phyloP scores from a whole-genome alignment of 768 basidiomycete genomes.

The Ephemerocybe angulata region DNA sequence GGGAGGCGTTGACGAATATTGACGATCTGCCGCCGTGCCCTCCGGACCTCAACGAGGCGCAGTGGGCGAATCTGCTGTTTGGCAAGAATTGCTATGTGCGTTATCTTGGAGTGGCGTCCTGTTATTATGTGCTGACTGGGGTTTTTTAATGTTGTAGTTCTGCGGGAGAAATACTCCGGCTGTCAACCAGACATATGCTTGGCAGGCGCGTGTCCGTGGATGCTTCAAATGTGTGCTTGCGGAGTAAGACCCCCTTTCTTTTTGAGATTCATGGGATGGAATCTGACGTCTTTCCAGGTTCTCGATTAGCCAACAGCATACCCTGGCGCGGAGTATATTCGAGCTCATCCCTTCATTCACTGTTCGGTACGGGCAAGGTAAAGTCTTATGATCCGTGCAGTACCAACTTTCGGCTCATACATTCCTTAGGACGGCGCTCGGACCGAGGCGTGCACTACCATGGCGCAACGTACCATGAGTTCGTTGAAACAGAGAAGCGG shows the following conservation, averaged over 20 bases:
- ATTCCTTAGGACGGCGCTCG: no score
- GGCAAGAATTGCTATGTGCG: slow-evolving; percentile 9
- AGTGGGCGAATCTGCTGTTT: slow-evolving; percentile 7
- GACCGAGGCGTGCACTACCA: neutral
- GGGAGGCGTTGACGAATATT: neutral
- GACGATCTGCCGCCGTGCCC: slow-evolving; percentile 5
- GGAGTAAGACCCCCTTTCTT: neutral
- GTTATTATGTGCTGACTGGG: neutral
- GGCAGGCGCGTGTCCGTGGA: neutral
- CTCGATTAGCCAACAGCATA: neutral
- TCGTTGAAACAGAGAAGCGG: neutral
- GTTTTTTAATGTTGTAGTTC: neutral
- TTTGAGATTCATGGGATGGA: neutral
- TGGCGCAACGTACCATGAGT: neutral
- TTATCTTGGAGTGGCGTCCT: no score
- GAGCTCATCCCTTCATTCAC: neutral
- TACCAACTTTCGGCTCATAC: no score
- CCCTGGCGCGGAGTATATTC: neutral
- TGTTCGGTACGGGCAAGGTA: no score
- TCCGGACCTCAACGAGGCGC: slow-evolving; percentile 5
- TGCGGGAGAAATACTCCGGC: neutral
- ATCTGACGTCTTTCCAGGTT: neutral
- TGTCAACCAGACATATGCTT: neutral
- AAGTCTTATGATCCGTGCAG: no score
- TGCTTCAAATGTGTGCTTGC: neutral